Base-by-base conservation (phyloP, 345 rosid genomes). In the Eucalyptus fibrosa region DNA sequence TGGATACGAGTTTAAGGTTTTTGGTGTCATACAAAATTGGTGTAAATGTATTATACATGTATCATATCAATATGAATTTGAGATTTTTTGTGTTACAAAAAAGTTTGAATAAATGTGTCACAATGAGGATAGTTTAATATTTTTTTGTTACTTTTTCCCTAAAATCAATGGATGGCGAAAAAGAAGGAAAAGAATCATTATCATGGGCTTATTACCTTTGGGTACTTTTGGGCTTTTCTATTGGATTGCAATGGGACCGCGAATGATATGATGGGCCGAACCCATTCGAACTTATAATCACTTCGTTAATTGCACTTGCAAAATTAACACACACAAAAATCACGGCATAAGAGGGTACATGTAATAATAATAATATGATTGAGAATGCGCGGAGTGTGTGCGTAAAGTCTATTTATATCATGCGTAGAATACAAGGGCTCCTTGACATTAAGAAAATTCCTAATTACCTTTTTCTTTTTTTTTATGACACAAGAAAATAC, bases 21-120 rank as follows among this genome's bases (percentile, higher is more conserved):
- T 21, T 1, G 26, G 1, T 53, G 5, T 53, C 59, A 53, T 0
- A 4, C 8, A 53, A 53, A 8, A 19, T 8, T 53, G 11, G 5
- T 4, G 5, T 19, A 53, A 53, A 19, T 53, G 2, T 4, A 4
- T 53, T 11, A 19, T 0, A 53, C 59, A 53, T 19, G 24, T 53
- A 4, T 21, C 5, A 8, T 19, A 53, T 53, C 26, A 2, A 4
- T 53, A 21, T 0, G 2, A 53, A 53, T 21, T 53, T 21, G 5
- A 53, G 24, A 1, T 53, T 53, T 53, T 53, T 53, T 8, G 26
- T 8, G 2, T 53, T 53, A 21, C 2, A 21, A 8, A 53, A 19
- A 53, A 0, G 1, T 53, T 21, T 1, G 5, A 3, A 53, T 53
- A 53, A 21, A 53, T 53, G 5, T 53, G 11, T 53, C 1, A 8